A percentile compares a stretch with the other conserved stretches of the same genome.
phyloP scores from a whole-genome alignment of 371 early-diverging fungal genomes.

The Blakeslea trispora region DNA sequence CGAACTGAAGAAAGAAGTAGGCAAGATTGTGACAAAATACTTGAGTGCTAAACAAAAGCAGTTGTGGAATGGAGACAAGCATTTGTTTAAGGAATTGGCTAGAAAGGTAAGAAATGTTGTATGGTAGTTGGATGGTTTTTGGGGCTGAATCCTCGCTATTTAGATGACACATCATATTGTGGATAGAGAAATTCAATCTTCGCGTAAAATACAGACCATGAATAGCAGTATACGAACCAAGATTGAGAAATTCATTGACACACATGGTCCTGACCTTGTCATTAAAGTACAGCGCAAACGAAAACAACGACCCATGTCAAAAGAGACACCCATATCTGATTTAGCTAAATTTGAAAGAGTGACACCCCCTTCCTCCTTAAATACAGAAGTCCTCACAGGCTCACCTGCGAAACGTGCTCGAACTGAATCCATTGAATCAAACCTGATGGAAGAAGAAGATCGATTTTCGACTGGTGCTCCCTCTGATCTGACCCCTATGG shows the following conservation, averaged over 20 bases:
- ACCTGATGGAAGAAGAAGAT: too few relatives aligned
- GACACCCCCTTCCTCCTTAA: neutral
- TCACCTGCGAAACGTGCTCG: too few relatives aligned
- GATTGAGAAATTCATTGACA: constrained; percentile 43
- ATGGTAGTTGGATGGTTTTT: too few relatives aligned
- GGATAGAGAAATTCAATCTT: constrained; percentile 34
- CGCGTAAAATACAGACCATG: constrained; percentile 30
- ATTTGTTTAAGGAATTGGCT: constrained; percentile 41
- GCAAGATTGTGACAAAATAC: constrained; percentile 41
- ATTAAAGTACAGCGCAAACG: constrained; percentile 19
- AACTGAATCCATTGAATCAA: too few relatives aligned
- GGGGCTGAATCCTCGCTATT: too few relatives aligned
- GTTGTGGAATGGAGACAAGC: constrained; percentile 40
- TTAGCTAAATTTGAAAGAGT: neutral
- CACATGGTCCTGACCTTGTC: constrained; percentile 27
- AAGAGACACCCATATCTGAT: neutral
- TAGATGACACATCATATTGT: constrained; percentile 50
- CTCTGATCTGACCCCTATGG: too few relatives aligned
- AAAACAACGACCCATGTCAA: constrained; percentile 5
- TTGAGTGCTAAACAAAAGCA: constrained; percentile 31
- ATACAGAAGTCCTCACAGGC: neutral
- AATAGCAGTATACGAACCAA: constrained; percentile 30
- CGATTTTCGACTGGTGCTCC: too few relatives aligned
- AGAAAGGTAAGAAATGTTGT: constrained; percentile 43
- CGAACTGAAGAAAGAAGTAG: constrained; percentile 36